Percentiles rank a stretch among this genome's conserved stretches.
Conservation (phyloP, 306 rosid genomes). For the Styphnolobium japonicum region DNA sequence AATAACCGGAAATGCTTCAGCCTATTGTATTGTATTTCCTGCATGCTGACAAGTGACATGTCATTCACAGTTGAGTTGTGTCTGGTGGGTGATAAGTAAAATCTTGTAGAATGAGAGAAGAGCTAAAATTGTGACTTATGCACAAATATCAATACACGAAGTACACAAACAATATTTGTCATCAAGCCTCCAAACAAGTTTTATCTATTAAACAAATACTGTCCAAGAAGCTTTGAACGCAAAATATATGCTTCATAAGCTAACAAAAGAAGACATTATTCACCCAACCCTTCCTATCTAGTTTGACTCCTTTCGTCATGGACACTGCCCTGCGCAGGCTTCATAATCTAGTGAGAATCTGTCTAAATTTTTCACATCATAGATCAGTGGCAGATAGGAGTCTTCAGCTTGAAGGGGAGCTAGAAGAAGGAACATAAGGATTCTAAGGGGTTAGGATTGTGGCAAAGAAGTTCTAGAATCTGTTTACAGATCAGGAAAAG, state of each 20-base stretch:
- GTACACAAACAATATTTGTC: not conserved
- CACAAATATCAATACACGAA: not conserved
- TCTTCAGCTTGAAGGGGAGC: not conserved
- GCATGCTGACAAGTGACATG: not conserved
- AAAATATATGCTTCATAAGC: too few species aligned
- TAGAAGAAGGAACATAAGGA: not conserved
- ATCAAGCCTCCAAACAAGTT: not conserved
- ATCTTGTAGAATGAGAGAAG: conserved; percentile 3
- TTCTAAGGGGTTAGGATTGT: not conserved
- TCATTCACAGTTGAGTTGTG: not conserved
- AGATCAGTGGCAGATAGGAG: too few species aligned
- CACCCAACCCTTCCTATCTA: not conserved
- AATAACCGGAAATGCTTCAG: not conserved
- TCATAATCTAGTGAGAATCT: too few species aligned
- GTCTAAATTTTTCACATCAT: too few species aligned
- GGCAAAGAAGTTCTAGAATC: not conserved
- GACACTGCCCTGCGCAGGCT: too few species aligned
- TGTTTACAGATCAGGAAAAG: too few species aligned
- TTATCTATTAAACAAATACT: not conserved
- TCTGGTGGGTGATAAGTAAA: not conserved
- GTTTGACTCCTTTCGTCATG: not conserved
- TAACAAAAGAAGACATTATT: not conserved
- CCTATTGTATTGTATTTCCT: too few species aligned
- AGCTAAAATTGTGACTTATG: conserved; percentile 3
- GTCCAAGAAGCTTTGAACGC: not conserved